phyloP scores from a whole-genome alignment of 2,329 filamentous ascomycete species.

The Arthroderma uncinatum region DNA sequence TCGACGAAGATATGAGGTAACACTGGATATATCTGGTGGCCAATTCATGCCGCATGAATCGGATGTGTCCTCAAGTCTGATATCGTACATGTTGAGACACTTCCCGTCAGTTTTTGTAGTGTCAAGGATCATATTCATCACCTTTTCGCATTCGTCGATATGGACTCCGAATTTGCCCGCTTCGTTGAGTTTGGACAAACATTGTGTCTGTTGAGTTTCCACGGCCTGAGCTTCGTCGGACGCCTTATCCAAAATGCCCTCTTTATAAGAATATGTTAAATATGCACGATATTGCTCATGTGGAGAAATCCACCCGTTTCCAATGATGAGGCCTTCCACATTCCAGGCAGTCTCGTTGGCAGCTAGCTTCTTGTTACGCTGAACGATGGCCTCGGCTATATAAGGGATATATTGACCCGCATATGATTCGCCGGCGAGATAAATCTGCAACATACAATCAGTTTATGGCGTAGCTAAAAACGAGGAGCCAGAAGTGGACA shows the following conservation, averaged over 20 bases:
- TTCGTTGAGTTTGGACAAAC: conserved; percentile 50
- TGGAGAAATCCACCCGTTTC: conserved; percentile 95
- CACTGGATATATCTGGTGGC: conserved; percentile 69
- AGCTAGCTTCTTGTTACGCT: conserved; percentile 60
- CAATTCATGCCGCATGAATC: conserved; percentile 94
- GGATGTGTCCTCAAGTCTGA: conserved; percentile 68
- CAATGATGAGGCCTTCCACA: conserved; percentile 76
- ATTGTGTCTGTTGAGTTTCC: conserved; percentile 58
- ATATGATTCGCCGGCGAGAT: conserved; percentile 91
- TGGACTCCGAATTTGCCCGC: conserved; percentile 55
- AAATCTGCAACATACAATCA: conserved; percentile 50
- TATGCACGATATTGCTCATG: conserved; percentile 83
- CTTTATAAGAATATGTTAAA: conserved; percentile 67
- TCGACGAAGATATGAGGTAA: conserved; percentile 76
- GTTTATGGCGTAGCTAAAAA: background rate
- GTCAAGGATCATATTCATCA: conserved; percentile 62
- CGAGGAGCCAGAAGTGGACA: background rate
- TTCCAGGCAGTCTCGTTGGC: conserved; percentile 53
- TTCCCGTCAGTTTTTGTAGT: conserved; percentile 47
- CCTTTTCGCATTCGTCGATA: conserved; percentile 58
- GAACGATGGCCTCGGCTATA: conserved; percentile 80
- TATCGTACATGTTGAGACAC: conserved; percentile 96
- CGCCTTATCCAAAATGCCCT: conserved; percentile 58
- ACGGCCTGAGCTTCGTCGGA: conserved; percentile 54
- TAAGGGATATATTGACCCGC: conserved; percentile 96